These are phyloP conservation scores for Trypanosomatidae sp. DNA, from an alignment of 208 protist genomes.

Conservation along the genomic window DNA sequence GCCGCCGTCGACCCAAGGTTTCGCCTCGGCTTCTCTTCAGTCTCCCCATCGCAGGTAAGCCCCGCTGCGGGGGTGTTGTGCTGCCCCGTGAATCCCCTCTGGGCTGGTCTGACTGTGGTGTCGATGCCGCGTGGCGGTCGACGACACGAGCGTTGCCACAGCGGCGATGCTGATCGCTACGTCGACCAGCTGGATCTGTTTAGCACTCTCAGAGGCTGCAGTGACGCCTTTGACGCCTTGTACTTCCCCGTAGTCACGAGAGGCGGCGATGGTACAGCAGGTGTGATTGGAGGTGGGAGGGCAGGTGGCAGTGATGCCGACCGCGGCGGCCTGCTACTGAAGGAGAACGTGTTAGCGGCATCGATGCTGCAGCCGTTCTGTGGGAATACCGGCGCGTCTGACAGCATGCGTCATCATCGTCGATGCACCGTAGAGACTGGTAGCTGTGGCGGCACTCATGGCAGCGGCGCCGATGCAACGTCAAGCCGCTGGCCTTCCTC, in stretches of 20 bases:
- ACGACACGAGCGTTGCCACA: slow-evolving; percentile 24
- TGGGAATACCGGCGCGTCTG: not conserved
- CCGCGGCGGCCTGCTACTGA: slow-evolving; percentile 17
- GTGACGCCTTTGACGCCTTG: not conserved
- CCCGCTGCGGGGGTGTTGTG: slow-evolving; percentile 12
- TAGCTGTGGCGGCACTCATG: not conserved
- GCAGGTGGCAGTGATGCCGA: not conserved
- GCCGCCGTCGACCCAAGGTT: slow-evolving; percentile 12
- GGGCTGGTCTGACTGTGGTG: slow-evolving; percentile 23
- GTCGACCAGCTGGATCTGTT: not conserved
- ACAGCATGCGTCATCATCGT: not conserved
- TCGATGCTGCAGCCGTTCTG: slow-evolving; percentile 39
- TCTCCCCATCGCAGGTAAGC: not conserved
- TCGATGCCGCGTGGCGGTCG: slow-evolving; percentile 5
- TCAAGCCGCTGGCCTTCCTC: slow-evolving; percentile 21
- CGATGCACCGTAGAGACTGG: not conserved
- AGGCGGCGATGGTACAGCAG: not conserved
- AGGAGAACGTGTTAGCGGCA: slow-evolving; percentile 43
- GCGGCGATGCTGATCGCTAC: not conserved
- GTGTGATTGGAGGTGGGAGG: not conserved
- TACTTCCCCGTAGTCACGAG: not conserved
- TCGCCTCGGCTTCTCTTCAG: slow-evolving; percentile 22
- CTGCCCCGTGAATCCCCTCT: slow-evolving; percentile 9
- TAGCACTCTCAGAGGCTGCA: not conserved
- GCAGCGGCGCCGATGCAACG: slow-evolving; percentile 5